Evolutionary conservation across 768 basidiomycete genomes (phyloP).

Genomic region (Hygrocybe punicea): DNA sequence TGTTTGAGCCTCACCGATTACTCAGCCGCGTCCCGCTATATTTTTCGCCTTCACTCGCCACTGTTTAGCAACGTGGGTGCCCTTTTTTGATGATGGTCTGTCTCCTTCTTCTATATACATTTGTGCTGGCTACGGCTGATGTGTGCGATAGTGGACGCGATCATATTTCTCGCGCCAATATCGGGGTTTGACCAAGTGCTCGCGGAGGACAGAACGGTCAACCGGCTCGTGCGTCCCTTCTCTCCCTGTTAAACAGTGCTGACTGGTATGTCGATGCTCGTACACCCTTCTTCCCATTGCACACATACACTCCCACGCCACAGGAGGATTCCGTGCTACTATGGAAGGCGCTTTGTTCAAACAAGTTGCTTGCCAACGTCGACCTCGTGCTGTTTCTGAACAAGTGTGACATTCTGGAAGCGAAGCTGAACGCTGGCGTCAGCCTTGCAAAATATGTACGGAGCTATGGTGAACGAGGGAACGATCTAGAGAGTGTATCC

Average conservation of each 20-base stretch:
- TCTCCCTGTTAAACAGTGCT: neutral
- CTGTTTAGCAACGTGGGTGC: constrained; percentile 57
- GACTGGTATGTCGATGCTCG: neutral
- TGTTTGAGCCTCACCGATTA: neutral
- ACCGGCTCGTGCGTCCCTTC: constrained; percentile 46
- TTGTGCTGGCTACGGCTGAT: neutral
- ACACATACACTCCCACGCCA: neutral
- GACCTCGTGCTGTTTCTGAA: constrained; percentile 84
- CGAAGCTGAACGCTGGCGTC: constrained; percentile 62
- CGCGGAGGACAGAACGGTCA: constrained; percentile 57
- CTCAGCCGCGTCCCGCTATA: neutral
- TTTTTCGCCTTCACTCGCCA: neutral
- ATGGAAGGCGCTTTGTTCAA: constrained; percentile 83
- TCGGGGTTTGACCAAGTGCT: constrained; percentile 73
- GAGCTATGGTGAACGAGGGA: constrained; percentile 67
- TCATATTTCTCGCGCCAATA: constrained; percentile 75
- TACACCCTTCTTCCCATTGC: neutral
- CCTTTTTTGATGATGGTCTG: constrained; percentile 64
- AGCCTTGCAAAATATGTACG: constrained; percentile 67
- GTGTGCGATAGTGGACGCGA: constrained; percentile 52
- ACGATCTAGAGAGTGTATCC: constrained; percentile 65
- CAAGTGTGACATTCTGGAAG: constrained; percentile 79
- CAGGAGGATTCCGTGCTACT: constrained; percentile 86
- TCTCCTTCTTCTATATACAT: neutral
- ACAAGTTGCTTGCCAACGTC: constrained; percentile 74